Evolutionary conservation across 164 flowering plant genomes (phyloP).

Genomic region (Vitis rupestris): DNA sequence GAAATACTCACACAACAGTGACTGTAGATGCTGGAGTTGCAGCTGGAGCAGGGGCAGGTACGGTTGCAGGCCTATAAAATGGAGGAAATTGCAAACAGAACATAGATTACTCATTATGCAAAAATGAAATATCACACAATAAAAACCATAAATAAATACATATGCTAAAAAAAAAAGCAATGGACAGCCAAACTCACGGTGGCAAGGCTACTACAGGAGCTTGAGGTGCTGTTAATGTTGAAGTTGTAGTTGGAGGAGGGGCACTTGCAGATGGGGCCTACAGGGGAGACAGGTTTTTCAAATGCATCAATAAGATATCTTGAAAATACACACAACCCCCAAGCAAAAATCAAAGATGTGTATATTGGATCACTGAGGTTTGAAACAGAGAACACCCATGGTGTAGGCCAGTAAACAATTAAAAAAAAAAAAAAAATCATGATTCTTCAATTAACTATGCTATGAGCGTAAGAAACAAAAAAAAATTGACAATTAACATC

Average conservation of each 20-base stretch:
- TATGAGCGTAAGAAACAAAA: no score
- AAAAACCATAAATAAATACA: neutral
- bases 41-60: slow-evolving; percentile 24
- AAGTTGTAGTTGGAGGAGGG: slow-evolving; percentile 33
- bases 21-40: slow-evolving; percentile 12
- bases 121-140: neutral
- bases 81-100: neutral
- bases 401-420: no score
- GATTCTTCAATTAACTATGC: no score
- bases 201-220: slow-evolving; percentile 36
- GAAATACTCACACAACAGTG: slow-evolving; percentile 36
- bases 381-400: no score
- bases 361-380: neutral
- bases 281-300: slow-evolving; percentile 5
- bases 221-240: slow-evolving; percentile 40
- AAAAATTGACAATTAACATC: no score
- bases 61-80: slow-evolving; percentile 36
- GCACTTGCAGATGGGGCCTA: slow-evolving; percentile 52
- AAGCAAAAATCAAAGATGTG: neutral
- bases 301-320: neutral
- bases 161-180: neutral
- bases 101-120: neutral
- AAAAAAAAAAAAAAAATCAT: no score
- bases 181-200: slow-evolving; percentile 37
- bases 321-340: no score